phyloP scores from a whole-genome alignment of 768 basidiomycete species.

The Cystoderma amianthinum region DNA sequence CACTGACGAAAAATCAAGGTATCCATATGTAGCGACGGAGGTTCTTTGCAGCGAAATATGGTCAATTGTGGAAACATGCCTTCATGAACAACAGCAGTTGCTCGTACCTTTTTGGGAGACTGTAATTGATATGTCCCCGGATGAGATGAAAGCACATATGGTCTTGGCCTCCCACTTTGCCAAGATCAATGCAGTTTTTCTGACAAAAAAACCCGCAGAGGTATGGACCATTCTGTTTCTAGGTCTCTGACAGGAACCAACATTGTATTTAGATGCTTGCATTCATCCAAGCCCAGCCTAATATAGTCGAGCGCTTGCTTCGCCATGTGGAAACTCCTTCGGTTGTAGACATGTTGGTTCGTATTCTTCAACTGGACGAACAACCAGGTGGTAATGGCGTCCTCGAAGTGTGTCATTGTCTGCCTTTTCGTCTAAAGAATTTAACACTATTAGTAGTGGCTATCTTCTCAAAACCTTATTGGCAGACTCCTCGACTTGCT shows the following conservation, averaged over 20 bases:
- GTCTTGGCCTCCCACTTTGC: conserved; percentile 89
- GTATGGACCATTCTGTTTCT: conserved; percentile 40
- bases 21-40: conserved; percentile 89
- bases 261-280: conserved; percentile 69
- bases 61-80: conserved; percentile 87
- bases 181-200: conserved; percentile 86
- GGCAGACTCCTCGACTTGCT: conserved; percentile 74
- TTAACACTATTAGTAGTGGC: conserved; percentile 52
- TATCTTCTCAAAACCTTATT: conserved; percentile 81
- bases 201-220: conserved; percentile 86
- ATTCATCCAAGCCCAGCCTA: conserved; percentile 82
- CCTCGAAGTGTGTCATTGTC: conserved; percentile 65
- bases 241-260: conserved; percentile 13
- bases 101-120: conserved; percentile 90
- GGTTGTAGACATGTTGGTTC: conserved; percentile 85
- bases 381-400: conserved; percentile 75
- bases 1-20: conserved; percentile 39
- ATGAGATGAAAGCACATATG: conserved; percentile 84
- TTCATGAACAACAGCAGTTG: conserved; percentile 63
- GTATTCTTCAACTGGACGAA: conserved; percentile 88
- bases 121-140: conserved; percentile 69
- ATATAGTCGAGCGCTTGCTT: conserved; percentile 76
- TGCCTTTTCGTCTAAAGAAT: conserved; percentile 8
- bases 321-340: conserved; percentile 85
- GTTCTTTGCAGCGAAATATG: conserved; percentile 95